A percentile compares a stretch with the other conserved stretches of the same genome.
These are phyloP conservation scores for Stevia rebaudiana DNA, from an alignment of 140 eudicot species.

Conservation along the genomic window DNA sequence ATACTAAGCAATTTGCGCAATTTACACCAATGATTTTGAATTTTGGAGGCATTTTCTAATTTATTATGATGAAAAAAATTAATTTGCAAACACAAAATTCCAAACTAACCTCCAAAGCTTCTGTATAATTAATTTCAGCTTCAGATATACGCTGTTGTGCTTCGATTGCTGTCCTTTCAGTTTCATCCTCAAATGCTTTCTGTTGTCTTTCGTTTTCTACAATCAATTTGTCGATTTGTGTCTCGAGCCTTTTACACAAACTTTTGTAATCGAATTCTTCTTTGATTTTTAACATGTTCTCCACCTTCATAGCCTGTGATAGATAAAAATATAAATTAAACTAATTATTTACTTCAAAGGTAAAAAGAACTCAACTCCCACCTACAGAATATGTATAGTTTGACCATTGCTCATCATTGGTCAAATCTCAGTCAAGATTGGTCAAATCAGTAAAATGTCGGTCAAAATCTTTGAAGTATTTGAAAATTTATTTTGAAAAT, in stretches of 20 bases:
- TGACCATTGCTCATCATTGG: not conserved
- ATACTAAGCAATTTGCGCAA: not conserved
- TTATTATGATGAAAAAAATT: not conserved
- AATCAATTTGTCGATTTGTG: conserved; percentile 76
- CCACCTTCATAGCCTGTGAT: conserved; percentile 97
- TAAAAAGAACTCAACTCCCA: not conserved
- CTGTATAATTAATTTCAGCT: conserved; percentile 62
- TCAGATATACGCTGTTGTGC: conserved; percentile 72
- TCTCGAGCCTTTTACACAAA: conserved; percentile 78
- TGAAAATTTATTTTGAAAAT: too few relatives aligned
- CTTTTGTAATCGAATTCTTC: conserved; percentile 97
- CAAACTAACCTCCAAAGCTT: conserved; percentile 72
- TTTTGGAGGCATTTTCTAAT: not conserved
- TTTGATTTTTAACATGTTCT: conserved; percentile 93
- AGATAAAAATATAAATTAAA: conserved; percentile 9
- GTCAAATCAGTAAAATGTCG: too few relatives aligned
- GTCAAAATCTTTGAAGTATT: too few relatives aligned
- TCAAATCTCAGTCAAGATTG: too few relatives aligned
- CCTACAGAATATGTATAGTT: not conserved
- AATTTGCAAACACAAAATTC: conserved; percentile 2
- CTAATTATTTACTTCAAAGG: conserved; percentile 8
- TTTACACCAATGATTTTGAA: conserved; percentile 1
- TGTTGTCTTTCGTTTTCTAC: conserved; percentile 87
- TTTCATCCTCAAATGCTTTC: conserved; percentile 73
- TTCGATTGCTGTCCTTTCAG: conserved; percentile 64